A percentile compares a stretch with the other conserved stretches of the same genome.
Conservation (phyloP, 768 basidiomycete genomes). For the Mycena galericulata region DNA sequence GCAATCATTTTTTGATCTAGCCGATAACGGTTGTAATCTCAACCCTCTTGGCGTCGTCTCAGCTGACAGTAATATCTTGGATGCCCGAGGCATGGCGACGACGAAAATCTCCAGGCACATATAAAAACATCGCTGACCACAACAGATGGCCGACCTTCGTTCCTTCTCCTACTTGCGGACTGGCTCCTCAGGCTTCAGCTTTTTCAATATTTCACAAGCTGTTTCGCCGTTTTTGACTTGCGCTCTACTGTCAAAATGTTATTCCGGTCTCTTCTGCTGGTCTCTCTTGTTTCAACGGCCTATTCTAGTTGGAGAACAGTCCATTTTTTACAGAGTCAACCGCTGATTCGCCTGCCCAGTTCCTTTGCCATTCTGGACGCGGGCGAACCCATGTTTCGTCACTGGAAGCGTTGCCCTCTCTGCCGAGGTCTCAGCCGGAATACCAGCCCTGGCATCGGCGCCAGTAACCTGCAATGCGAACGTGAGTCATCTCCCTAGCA, state of each 20-base stretch:
- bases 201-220: slow-evolving; percentile 31
- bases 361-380: slow-evolving; percentile 35
- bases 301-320: slow-evolving; percentile 19
- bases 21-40: too few relatives aligned
- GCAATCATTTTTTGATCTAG: too few relatives aligned
- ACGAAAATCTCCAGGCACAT: neutral
- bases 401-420: slow-evolving; percentile 43
- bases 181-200: slow-evolving; percentile 31
- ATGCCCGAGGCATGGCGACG: slow-evolving; percentile 6
- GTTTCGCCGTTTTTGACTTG: slow-evolving; percentile 27
- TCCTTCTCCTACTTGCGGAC: slow-evolving; percentile 26
- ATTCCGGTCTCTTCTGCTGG: slow-evolving; percentile 33
- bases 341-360: slow-evolving; percentile 3
- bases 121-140: neutral
- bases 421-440: slow-evolving; percentile 40
- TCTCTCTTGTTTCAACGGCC: slow-evolving; percentile 29
- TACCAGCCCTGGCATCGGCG: slow-evolving; percentile 34
- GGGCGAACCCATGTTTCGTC: slow-evolving; percentile 43
- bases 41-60: neutral
- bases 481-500: neutral
- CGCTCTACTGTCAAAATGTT: slow-evolving; percentile 31
- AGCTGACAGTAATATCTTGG: neutral
- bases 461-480: slow-evolving; percentile 38
- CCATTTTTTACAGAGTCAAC: neutral
- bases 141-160: slow-evolving; percentile 10